These are phyloP conservation scores for Malus hybrid DNA, from an alignment of 331 rosid species.

Conservation along the genomic window DNA sequence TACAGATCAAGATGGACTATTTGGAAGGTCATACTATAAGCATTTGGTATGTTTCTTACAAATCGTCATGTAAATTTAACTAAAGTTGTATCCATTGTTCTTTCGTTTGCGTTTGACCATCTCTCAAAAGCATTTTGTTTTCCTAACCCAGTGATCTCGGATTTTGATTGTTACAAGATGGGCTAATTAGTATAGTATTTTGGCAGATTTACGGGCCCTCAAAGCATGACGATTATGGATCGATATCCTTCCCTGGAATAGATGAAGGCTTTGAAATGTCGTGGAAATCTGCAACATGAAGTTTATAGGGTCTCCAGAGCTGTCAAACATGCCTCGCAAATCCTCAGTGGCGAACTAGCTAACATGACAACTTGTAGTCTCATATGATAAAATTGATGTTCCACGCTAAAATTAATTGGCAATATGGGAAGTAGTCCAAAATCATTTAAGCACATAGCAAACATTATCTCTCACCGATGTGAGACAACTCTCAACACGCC, in stretches of 20 bases:
- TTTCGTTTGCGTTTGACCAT: not conserved
- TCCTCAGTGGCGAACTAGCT: slow-evolving; percentile 37
- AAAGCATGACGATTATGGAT: slow-evolving; percentile 41
- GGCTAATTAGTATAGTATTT: not conserved
- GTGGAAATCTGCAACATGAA: slow-evolving; percentile 61
- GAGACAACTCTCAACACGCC: too few species aligned
- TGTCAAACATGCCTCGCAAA: slow-evolving; percentile 47
- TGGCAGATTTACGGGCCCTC: slow-evolving; percentile 63
- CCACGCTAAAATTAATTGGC: too few species aligned
- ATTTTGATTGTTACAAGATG: not conserved
- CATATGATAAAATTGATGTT: too few species aligned
- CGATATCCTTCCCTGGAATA: slow-evolving; percentile 38
- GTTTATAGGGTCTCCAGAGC: slow-evolving; percentile 68
- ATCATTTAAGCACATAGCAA: too few species aligned
- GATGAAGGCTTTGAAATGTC: slow-evolving; percentile 42
- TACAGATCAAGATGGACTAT: slow-evolving; percentile 61
- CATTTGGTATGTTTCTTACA: slow-evolving; percentile 49
- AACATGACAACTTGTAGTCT: slow-evolving; percentile 20
- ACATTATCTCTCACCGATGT: too few species aligned
- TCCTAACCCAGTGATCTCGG: not conserved
- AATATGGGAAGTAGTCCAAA: too few species aligned
- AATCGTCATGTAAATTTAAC: not conserved
- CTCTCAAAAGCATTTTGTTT: not conserved
- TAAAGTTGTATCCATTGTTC: not conserved
- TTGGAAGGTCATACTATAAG: slow-evolving; percentile 58